A percentile compares a stretch with the other conserved stretches of the same genome.
These are phyloP conservation scores for Luzula sylvatica DNA, from an alignment of 176 grass and related monocot genomes.

Conservation along the genomic window DNA sequence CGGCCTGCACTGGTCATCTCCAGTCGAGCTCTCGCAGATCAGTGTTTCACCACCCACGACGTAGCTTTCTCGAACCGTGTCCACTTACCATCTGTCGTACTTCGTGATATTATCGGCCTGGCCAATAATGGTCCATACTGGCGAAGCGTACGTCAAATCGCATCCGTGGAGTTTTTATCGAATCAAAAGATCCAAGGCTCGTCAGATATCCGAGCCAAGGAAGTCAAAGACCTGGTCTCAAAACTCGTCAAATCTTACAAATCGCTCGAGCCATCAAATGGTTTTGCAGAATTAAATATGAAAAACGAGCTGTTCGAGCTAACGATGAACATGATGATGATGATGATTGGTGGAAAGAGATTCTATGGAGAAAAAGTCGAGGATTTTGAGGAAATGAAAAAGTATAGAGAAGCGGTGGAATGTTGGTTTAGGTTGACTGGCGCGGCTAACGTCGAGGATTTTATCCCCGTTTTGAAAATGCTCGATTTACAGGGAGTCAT, in stretches of 20 bases:
- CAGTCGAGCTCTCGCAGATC: conserved; percentile 21
- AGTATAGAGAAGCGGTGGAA: conserved; percentile 1
- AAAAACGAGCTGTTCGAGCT: conserved; percentile 18
- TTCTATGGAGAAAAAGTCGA: not conserved
- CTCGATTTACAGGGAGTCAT: conserved; percentile 13
- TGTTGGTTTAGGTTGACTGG: conserved; percentile 5
- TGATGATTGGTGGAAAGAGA: not conserved
- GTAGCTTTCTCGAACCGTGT: conserved; percentile 54
- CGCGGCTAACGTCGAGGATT: conserved; percentile 8
- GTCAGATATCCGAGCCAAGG: conserved; percentile 13
- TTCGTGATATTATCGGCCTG: conserved; percentile 27
- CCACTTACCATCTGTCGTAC: conserved; percentile 27
- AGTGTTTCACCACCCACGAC: conserved; percentile 49
- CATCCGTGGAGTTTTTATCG: conserved; percentile 42
- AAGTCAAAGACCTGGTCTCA: conserved; percentile 19
- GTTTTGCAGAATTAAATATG: not conserved
- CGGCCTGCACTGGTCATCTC: conserved; percentile 39
- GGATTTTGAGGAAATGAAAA: conserved; percentile 1
- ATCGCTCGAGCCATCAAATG: not conserved
- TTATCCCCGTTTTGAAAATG: conserved; percentile 4
- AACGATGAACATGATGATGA: conserved; percentile 30
- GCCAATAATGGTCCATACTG: conserved; percentile 48
- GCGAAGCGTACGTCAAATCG: conserved; percentile 50
- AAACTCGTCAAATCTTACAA: conserved; percentile 25
- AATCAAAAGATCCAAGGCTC: conserved; percentile 20